phyloP scores from a whole-genome alignment of 148 eudicot genomes.

The Salicornia ramosissima region DNA sequence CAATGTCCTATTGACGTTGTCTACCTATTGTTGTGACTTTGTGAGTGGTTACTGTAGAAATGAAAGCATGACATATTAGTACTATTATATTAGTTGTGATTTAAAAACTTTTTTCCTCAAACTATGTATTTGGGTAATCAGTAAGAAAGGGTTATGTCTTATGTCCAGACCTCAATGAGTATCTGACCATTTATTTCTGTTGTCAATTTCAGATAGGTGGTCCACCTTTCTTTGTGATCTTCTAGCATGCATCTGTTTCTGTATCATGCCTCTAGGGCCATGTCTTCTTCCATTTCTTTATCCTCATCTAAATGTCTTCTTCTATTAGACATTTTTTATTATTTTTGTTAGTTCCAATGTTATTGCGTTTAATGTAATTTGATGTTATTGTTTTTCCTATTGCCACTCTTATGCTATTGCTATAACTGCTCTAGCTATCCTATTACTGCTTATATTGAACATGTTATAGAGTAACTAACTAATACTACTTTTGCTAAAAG shows the following conservation, averaged over 20 bases:
- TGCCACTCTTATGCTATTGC: constrained; percentile 5
- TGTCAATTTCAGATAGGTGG: neutral
- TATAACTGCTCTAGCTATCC: neutral
- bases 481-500: neutral
- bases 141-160: neutral
- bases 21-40: neutral
- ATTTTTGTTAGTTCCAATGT: neutral
- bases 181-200: neutral
- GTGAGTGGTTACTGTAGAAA: neutral
- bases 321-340: neutral
- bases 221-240: neutral
- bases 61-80: neutral
- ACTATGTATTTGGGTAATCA: neutral
- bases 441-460: neutral
- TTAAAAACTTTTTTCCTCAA: neutral
- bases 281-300: neutral
- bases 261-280: neutral
- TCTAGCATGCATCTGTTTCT: neutral
- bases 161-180: neutral
- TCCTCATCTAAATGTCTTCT: neutral
- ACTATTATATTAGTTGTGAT: neutral
- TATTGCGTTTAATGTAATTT: no score
- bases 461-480: neutral
- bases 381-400: no score
- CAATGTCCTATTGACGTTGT: neutral